A percentile compares a stretch with the other conserved stretches of the same genome.
phyloP scores from a whole-genome alignment of 73 alveolate species.

The Symbiodinium natans region DNA sequence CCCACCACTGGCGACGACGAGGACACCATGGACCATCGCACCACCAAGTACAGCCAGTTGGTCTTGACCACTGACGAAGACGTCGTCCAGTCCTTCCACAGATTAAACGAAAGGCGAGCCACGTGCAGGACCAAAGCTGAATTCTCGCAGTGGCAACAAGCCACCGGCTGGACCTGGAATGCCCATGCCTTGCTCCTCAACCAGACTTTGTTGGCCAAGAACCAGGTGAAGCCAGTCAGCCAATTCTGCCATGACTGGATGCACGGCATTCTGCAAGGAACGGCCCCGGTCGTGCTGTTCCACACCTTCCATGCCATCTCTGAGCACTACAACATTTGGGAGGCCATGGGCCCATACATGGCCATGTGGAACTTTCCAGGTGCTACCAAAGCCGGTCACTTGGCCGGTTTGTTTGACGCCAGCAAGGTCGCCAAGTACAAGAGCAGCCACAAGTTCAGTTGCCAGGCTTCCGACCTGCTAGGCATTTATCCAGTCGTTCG shows the following conservation, averaged over 20 bases:
- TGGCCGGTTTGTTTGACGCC: background rate
- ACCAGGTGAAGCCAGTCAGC: constrained; percentile 26
- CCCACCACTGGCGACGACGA: background rate
- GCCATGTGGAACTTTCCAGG: background rate
- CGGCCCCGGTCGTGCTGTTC: constrained; percentile 15
- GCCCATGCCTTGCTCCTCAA: background rate
- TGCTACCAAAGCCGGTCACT: background rate
- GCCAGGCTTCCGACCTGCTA: background rate
- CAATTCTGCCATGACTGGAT: constrained; percentile 21
- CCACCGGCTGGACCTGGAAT: constrained; percentile 8
- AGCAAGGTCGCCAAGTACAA: background rate
- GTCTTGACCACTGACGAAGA: background rate
- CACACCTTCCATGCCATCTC: background rate
- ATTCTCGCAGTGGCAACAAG: background rate
- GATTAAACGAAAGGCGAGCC: background rate
- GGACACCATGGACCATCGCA: background rate
- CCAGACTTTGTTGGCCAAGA: background rate
- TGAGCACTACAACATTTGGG: background rate
- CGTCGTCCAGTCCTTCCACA: background rate
- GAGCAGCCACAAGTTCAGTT: background rate
- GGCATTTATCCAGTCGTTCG: background rate
- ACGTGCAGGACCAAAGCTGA: constrained; percentile 18
- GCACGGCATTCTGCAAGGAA: constrained; percentile 2
- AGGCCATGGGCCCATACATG: background rate
- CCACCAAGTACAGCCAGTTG: constrained; percentile 32